Evolutionary conservation across 495 filamentous ascomycete genomes (phyloP), one percentile per base, ranked within the genome.

Genomic region (Pseudotulostoma volvatum): DNA sequence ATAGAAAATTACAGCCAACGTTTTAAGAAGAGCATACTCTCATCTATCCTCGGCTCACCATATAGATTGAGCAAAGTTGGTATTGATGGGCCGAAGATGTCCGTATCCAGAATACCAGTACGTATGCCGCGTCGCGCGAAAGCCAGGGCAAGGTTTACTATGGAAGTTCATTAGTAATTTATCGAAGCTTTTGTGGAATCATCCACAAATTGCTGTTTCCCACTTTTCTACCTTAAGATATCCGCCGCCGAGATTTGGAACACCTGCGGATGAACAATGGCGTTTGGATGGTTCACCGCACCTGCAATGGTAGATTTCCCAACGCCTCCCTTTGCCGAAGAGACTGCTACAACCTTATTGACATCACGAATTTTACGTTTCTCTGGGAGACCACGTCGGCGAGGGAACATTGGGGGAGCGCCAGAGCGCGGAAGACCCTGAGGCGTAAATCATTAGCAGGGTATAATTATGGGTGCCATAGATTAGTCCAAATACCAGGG

Each of bases 71-170:
- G 69, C 1, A 99, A 68, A 1, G 84, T 94, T 2, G 90, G 90
- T 41, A 99, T 83, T 1, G 83, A 92, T 1, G 90, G 92, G 0
- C 92, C 92, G 55, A 94, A 96, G 52, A 99, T 84, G 56, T 99
- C 90, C 1, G 84, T 81, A 54, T 99, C 90, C 9, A 99, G 72
- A 46, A 99, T 81, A 1, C 90, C 90, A 18, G 77, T 73, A 38
- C 81, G 73, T 34, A 81, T 73, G 30, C 87, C 87, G 23, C 70
- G 72, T 33, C 80, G 75, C 2, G 85, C 84, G 46, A 93, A 80
- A 15, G 85, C 71, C 1, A 96, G 74, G 5, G 87, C 77, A 37
- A 96, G 72, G 52, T 96, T 96, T 17, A 82, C 84, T 81, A 38
- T 4, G 33, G 15, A 28, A 28, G 13, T 28, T n/a, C n/a, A n/a